These are phyloP conservation scores for Cutaneotrichosporon spelunceum DNA, from an alignment of 1,284 basidiomycete genomes.

Conservation along the genomic window DNA sequence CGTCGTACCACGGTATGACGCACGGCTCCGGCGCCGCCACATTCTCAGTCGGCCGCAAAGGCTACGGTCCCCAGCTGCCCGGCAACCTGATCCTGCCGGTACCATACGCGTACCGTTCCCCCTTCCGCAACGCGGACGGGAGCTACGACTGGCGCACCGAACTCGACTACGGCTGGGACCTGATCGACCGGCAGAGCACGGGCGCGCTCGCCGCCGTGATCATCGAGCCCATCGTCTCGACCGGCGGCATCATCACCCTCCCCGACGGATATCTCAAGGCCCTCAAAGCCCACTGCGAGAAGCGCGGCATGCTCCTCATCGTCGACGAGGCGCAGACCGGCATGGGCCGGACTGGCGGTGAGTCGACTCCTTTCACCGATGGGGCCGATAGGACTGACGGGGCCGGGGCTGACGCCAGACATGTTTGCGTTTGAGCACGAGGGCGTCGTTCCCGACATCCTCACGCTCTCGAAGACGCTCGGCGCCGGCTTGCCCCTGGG, in stretches of 20 bases:
- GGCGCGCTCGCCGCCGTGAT: constrained; percentile 38
- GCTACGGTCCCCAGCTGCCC: constrained; percentile 37
- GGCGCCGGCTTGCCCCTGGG: constrained; percentile 91
- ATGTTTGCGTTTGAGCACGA: constrained; percentile 65
- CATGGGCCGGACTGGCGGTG: constrained; percentile 74
- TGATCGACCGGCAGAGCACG: constrained; percentile 41
- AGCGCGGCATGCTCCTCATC: constrained; percentile 59
- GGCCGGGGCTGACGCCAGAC: constrained; percentile 19
- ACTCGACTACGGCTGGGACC: constrained; percentile 39
- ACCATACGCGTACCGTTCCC: constrained; percentile 35
- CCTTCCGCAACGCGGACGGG: constrained; percentile 37
- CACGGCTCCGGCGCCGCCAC: constrained; percentile 39
- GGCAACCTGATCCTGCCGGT: constrained; percentile 31
- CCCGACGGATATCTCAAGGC: constrained; percentile 35
- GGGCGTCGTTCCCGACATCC: constrained; percentile 75
- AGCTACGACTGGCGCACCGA: constrained; percentile 45
- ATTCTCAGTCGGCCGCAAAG: constrained; percentile 34
- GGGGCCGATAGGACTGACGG: too few relatives aligned
- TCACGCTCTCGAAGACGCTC: constrained; percentile 85
- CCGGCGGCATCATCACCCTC: constrained; percentile 38
- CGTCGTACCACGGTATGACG: constrained; percentile 40
- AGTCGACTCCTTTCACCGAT: constrained; percentile 50
- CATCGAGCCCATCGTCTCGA: constrained; percentile 53
- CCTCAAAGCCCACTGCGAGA: constrained; percentile 34
- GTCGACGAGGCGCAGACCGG: constrained; percentile 84